Conservation (phyloP, 495 filamentous ascomycete species). For the Tuber borchii region DNA sequence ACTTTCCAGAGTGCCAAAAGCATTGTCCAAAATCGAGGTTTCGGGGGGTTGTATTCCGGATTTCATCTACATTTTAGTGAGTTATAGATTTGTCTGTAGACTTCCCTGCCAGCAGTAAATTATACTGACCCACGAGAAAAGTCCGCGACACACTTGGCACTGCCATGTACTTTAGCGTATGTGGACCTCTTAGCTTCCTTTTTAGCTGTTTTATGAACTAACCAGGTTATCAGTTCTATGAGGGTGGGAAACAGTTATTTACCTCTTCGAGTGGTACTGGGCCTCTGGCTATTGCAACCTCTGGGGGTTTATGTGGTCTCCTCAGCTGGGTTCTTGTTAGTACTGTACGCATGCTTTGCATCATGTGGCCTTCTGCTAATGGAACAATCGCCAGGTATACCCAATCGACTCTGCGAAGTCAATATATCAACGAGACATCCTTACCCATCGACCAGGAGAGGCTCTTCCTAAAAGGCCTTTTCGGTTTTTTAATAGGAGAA, state of each 20-base stretch:
- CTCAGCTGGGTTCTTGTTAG: constrained; percentile 76
- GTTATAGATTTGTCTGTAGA: constrained; percentile 29
- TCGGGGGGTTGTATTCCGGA: constrained; percentile 76
- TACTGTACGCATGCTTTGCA: constrained; percentile 32
- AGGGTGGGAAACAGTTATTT: constrained; percentile 78
- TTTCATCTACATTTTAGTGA: constrained; percentile 74
- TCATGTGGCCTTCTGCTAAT: constrained; percentile 6
- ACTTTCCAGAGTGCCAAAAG: constrained; percentile 72
- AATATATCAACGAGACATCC: constrained; percentile 72
- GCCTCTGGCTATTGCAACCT: constrained; percentile 63
- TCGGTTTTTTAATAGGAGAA: constrained; percentile 61
- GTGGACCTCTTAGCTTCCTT: not conserved
- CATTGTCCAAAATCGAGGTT: constrained; percentile 70
- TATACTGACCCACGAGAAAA: constrained; percentile 36
- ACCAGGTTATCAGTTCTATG: constrained; percentile 51
- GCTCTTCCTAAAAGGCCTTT: constrained; percentile 57
- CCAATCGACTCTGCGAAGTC: constrained; percentile 79
- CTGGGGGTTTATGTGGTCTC: constrained; percentile 71
- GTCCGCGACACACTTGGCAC: constrained; percentile 85
- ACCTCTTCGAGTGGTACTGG: constrained; percentile 66
- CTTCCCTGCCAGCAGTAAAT: not conserved
- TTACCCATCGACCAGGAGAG: constrained; percentile 59
- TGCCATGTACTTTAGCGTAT: constrained; percentile 77
- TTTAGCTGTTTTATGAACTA: not conserved
- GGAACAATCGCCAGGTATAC: constrained; percentile 50